These are phyloP conservation scores for Apium graveolens DNA, from an alignment of 129 eudicot species.

Conservation along the genomic window DNA sequence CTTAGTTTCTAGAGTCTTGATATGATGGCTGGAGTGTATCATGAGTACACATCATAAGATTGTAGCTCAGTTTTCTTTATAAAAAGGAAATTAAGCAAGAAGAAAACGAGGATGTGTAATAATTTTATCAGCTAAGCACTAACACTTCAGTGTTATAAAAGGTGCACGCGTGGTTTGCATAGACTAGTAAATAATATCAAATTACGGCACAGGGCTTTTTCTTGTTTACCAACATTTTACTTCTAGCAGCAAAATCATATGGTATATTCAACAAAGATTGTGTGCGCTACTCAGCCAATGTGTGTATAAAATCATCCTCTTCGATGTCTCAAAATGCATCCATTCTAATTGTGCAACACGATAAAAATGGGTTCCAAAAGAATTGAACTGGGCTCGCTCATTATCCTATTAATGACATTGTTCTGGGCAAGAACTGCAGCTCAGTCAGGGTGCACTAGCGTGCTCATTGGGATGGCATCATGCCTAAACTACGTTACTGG, in stretches of 20 bases:
- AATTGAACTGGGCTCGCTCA: not conserved
- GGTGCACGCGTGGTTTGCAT: not conserved
- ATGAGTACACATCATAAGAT: not conserved
- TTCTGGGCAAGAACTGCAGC: constrained; percentile 11
- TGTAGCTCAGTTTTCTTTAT: not conserved
- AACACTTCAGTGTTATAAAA: not conserved
- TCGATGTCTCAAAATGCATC: not conserved
- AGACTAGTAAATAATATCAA: not conserved
- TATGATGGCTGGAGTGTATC: not conserved
- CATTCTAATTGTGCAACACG: not conserved
- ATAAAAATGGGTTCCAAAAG: constrained; percentile 5
- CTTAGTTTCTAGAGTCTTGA: not conserved
- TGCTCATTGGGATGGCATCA: constrained; percentile 21
- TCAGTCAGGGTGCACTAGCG: constrained; percentile 27
- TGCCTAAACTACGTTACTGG: constrained; percentile 30
- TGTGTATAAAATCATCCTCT: constrained; percentile 1
- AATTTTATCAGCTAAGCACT: not conserved
- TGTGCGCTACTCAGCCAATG: not conserved
- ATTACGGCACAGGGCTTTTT: constrained; percentile 9
- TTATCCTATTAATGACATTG: not conserved
- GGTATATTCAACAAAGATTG: no score
- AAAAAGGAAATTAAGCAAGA: not conserved
- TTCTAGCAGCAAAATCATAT: no score
- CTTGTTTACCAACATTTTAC: constrained; percentile 12
- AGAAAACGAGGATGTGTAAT: not conserved